Percentiles rank a stretch among this genome's conserved stretches.
Evolutionary conservation across 306 rosid species (phyloP).

Genomic region (Albizia julibrissin): DNA sequence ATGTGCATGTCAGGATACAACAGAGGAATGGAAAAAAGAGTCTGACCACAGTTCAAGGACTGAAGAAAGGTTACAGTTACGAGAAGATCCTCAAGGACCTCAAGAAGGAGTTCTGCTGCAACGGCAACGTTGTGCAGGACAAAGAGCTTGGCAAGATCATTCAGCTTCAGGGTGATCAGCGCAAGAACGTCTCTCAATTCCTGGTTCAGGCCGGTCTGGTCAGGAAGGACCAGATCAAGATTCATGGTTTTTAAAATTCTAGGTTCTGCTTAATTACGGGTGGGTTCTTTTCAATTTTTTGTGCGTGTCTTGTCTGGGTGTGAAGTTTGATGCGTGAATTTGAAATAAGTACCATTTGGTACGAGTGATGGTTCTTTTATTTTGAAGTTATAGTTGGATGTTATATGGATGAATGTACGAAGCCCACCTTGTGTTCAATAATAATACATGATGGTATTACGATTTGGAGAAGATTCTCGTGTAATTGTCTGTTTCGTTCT

Average conservation of each 20-base stretch:
- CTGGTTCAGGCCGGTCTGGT: constrained; percentile 65
- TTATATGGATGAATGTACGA: constrained; percentile 1
- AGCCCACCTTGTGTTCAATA: neutral
- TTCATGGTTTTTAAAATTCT: constrained; percentile 72
- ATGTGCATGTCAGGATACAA: constrained; percentile 84
- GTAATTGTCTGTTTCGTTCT: neutral
- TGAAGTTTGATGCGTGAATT: neutral
- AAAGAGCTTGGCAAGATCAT: constrained; percentile 82
- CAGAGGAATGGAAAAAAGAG: constrained; percentile 92
- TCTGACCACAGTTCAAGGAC: constrained; percentile 85
- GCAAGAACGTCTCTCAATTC: constrained; percentile 81
- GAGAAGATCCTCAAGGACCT: constrained; percentile 82
- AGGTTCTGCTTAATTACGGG: neutral
- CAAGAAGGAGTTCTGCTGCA: constrained; percentile 86
- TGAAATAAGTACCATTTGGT: neutral
- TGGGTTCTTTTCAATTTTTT: neutral
- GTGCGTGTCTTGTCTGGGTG: neutral
- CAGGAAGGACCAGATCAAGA: constrained; percentile 75
- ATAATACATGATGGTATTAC: neutral
- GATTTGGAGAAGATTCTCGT: neutral
- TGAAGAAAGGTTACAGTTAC: constrained; percentile 74
- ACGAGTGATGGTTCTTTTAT: neutral
- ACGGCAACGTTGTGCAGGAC: constrained; percentile 95
- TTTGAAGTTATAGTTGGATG: constrained; percentile 13
- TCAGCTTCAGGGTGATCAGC: constrained; percentile 93